Percentiles rank a stretch among this genome's conserved stretches.
Conservation (phyloP, 129 eudicot species). For the Silybum marianum region DNA sequence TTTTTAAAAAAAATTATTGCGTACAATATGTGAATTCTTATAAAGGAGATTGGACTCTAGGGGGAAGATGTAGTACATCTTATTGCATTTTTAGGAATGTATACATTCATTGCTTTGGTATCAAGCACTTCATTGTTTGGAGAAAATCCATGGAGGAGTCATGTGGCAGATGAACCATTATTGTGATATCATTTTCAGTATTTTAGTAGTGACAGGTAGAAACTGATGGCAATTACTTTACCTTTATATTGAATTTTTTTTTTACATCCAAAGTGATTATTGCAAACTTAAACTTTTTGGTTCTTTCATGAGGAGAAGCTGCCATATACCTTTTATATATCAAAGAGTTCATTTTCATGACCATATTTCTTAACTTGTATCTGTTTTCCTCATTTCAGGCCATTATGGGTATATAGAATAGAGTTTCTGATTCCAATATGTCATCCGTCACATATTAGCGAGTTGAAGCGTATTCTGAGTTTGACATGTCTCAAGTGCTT, state of each 20-base stretch:
- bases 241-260: not conserved
- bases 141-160: not conserved
- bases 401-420: no score
- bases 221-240: not conserved
- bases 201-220: no score
- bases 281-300: slow-evolving; percentile 10
- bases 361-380: slow-evolving; percentile 70
- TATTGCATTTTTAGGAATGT: slow-evolving; percentile 1
- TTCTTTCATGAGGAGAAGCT: slow-evolving; percentile 77
- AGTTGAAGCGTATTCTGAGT: no score
- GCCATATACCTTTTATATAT: slow-evolving; percentile 91
- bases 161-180: no score
- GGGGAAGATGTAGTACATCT: not conserved
- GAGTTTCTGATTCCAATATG: no score
- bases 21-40: not conserved
- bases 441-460: no score
- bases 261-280: not conserved
- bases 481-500: no score
- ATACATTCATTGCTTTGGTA: not conserved
- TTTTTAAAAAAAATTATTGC: not conserved
- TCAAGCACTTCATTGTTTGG: not conserved
- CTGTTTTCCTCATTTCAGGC: no score
- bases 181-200: no score
- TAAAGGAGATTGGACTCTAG: not conserved
- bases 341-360: slow-evolving; percentile 76